Conservation (phyloP, 2,329 filamentous ascomycete species). For the Aspergillus uvarum region DNA sequence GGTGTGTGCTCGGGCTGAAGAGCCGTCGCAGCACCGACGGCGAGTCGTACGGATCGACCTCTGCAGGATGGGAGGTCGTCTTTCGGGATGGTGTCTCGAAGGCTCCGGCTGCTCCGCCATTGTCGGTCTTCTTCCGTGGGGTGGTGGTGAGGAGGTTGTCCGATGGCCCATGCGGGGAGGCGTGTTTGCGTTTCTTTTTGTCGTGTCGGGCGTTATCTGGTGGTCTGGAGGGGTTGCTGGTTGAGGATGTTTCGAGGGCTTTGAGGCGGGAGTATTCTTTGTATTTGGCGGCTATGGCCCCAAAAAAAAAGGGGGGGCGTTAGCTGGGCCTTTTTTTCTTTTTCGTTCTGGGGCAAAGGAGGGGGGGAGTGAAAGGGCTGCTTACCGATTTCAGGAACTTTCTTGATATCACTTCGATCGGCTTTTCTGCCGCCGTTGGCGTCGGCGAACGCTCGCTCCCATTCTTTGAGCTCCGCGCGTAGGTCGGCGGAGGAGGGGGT, state of each 20-base stretch:
- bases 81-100: slow-evolving; percentile 36
- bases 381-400: slow-evolving; percentile 45
- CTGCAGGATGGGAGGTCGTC: slow-evolving; percentile 35
- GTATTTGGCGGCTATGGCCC: slow-evolving; percentile 45
- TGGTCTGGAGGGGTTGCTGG: not conserved
- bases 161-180: slow-evolving; percentile 27
- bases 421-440: slow-evolving; percentile 47
- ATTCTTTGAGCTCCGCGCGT: slow-evolving; percentile 48
- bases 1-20: slow-evolving; percentile 38
- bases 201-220: slow-evolving; percentile 14
- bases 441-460: slow-evolving; percentile 47
- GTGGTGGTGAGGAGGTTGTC: slow-evolving; percentile 16
- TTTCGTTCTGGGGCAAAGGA: no score
- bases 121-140: slow-evolving; percentile 32
- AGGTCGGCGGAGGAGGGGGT: slow-evolving; percentile 30
- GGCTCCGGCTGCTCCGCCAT: slow-evolving; percentile 13
- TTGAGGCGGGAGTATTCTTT: slow-evolving; percentile 48
- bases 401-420: slow-evolving; percentile 49
- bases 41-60: slow-evolving; percentile 48
- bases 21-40: slow-evolving; percentile 40
- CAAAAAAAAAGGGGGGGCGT: not conserved
- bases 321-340: not conserved
- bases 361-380: no score
- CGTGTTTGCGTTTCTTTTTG: slow-evolving; percentile 34
- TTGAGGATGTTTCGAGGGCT: slow-evolving; percentile 25